phyloP scores from a whole-genome alignment of 2,329 filamentous ascomycete species.

The Nemania abortiva region DNA sequence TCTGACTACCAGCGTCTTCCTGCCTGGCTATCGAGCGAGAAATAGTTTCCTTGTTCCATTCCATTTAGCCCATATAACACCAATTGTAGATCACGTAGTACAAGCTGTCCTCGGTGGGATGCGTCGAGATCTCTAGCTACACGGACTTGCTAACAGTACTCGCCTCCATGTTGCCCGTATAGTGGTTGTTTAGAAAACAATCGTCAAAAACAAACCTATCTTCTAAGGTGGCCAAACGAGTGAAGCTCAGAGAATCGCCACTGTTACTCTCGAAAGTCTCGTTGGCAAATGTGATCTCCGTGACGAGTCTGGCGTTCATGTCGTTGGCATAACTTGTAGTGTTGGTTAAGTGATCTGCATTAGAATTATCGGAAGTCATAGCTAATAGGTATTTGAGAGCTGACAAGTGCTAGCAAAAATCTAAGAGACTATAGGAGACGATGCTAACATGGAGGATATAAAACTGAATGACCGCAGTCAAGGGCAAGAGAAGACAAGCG shows the following conservation, averaged over 20 bases:
- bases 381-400: no score
- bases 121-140: neutral
- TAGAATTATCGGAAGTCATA: no score
- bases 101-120: slow-evolving; percentile 14
- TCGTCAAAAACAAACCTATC: slow-evolving; percentile 14
- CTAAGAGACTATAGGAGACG: no score
- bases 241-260: slow-evolving; percentile 12
- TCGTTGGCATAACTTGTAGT: no score
- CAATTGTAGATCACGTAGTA: slow-evolving; percentile 28
- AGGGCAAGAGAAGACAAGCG: no score
- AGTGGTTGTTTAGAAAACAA: slow-evolving; percentile 33
- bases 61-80: slow-evolving; percentile 26
- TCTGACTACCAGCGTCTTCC: no score
- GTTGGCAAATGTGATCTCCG: slow-evolving; percentile 18
- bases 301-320: no score
- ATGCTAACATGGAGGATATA: no score
- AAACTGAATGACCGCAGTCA: no score
- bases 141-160: slow-evolving; percentile 26
- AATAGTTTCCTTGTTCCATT: slow-evolving; percentile 28
- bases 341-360: no score
- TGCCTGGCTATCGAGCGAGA: no score
- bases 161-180: slow-evolving; percentile 23
- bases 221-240: slow-evolving; percentile 18
- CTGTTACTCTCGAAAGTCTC: slow-evolving; percentile 23
- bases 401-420: no score